A percentile compares a stretch with the other conserved stretches of the same genome.
Evolutionary conservation across 2,329 filamentous ascomycete species (phyloP).

Genomic region (Trichophyton rubrum): DNA sequence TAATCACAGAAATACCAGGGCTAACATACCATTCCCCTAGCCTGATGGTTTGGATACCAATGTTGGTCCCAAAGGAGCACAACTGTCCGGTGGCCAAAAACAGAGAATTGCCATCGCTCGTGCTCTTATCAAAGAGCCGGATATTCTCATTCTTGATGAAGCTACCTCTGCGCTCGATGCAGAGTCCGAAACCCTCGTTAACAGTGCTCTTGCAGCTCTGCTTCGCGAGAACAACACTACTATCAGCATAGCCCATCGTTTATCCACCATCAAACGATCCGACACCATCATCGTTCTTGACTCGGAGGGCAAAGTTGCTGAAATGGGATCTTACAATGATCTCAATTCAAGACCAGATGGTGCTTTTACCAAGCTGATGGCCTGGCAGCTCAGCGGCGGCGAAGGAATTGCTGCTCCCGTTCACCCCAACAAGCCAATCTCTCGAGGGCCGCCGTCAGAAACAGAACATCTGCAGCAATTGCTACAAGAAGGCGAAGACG

Average conservation of each 20-base stretch:
- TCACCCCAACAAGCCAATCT: constrained; percentile 7
- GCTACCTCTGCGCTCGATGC: constrained; percentile 91
- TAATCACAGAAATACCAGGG: too few relatives aligned
- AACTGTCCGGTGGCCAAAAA: constrained; percentile 92
- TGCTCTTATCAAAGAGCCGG: constrained; percentile 85
- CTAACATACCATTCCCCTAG: constrained; percentile 23
- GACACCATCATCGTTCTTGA: constrained; percentile 90
- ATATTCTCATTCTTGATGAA: constrained; percentile 94
- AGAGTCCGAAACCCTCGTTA: constrained; percentile 92
- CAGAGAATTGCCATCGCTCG: constrained; percentile 95
- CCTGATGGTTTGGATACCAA: constrained; percentile 90
- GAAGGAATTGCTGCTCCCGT: constrained; percentile 35
- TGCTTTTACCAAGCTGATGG: constrained; percentile 91
- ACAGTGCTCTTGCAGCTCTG: constrained; percentile 69
- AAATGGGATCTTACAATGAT: constrained; percentile 71
- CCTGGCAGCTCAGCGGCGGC: constrained; percentile 91
- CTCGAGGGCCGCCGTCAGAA: constrained; percentile 31
- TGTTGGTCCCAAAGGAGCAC: constrained; percentile 81
- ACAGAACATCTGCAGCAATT: constrained; percentile 40
- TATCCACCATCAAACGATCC: constrained; percentile 92
- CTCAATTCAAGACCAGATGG: constrained; percentile 62
- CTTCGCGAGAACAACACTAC: constrained; percentile 85
- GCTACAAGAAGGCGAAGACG: constrained; percentile 25
- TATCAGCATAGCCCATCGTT: constrained; percentile 89
- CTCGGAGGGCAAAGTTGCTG: constrained; percentile 74